Percentiles rank a stretch among this genome's conserved stretches.
phyloP scores from a whole-genome alignment of 2,329 filamentous ascomycete species.

The Ophiosphaerella herpotricha region DNA sequence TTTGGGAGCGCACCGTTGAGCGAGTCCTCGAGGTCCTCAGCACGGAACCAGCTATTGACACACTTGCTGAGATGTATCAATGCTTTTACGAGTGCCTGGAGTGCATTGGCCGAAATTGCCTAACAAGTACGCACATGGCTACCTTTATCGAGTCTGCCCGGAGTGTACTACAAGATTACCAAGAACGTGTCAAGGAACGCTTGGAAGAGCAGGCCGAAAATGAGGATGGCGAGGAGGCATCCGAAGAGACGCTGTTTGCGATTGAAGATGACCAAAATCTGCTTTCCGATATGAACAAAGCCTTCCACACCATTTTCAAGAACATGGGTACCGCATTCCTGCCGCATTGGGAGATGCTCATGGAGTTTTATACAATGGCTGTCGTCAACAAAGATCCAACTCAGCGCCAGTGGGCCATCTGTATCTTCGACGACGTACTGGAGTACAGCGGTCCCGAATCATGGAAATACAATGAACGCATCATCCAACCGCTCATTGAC shows the following conservation, averaged over 20 bases:
- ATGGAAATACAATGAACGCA: slow-evolving; percentile 82
- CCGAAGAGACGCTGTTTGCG: slow-evolving; percentile 83
- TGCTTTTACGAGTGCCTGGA: slow-evolving; percentile 99
- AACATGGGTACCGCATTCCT: slow-evolving; percentile 87
- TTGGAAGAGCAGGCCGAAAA: slow-evolving; percentile 82
- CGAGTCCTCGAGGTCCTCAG: slow-evolving; percentile 92
- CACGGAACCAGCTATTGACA: slow-evolving; percentile 93
- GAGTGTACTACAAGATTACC: slow-evolving; percentile 89
- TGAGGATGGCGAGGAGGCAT: slow-evolving; percentile 88
- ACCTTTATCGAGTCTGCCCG: slow-evolving; percentile 86
- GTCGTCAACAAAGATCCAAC: slow-evolving; percentile 81
- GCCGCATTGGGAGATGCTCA: slow-evolving; percentile 82
- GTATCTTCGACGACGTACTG: slow-evolving; percentile 96
- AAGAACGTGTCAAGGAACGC: slow-evolving; percentile 79
- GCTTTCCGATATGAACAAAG: slow-evolving; percentile 99
- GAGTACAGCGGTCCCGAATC: slow-evolving; percentile 94
- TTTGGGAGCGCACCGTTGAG: slow-evolving; percentile 85
- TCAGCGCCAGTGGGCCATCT: slow-evolving; percentile 97
- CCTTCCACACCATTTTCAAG: slow-evolving; percentile 98
- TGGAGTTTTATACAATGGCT: slow-evolving; percentile 84
- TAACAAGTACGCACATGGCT: slow-evolving; percentile 78
- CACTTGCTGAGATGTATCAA: slow-evolving; percentile 97
- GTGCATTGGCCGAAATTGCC: slow-evolving; percentile 83
- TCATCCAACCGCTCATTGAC: slow-evolving; percentile 82
- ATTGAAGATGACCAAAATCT: slow-evolving; percentile 97